Conservation (phyloP, 495 filamentous ascomycete species). For the Aspergillus nidulans region DNA sequence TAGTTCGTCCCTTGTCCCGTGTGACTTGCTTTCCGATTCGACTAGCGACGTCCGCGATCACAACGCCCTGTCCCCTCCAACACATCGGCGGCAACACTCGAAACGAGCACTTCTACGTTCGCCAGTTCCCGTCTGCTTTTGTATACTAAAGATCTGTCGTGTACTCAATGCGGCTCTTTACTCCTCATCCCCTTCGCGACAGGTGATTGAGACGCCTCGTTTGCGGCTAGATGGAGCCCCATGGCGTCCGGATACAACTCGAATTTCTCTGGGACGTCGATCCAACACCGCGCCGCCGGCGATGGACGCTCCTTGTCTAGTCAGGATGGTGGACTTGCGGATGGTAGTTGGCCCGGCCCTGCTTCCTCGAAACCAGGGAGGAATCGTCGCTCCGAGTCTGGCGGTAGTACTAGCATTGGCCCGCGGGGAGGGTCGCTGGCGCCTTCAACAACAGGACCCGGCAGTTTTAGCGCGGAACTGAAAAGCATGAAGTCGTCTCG, state of each 20-base stretch:
- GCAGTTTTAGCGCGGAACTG: slow-evolving; percentile 89
- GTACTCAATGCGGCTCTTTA: slow-evolving; percentile 36
- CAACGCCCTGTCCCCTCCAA: slow-evolving; percentile 10
- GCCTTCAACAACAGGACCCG: slow-evolving; percentile 65
- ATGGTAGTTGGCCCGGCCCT: slow-evolving; percentile 47
- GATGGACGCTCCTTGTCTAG: slow-evolving; percentile 51
- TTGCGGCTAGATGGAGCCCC: slow-evolving; percentile 43
- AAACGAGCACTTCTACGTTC: background rate
- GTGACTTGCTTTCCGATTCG: slow-evolving; percentile 1
- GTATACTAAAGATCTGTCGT: background rate
- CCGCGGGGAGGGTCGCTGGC: slow-evolving; percentile 59
- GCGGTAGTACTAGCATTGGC: slow-evolving; percentile 56
- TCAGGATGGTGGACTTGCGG: slow-evolving; percentile 50
- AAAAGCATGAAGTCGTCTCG: slow-evolving; percentile 68
- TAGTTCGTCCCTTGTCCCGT: slow-evolving; percentile 5
- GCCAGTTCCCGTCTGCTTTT: background rate
- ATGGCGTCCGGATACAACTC: slow-evolving; percentile 49
- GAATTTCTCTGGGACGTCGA: slow-evolving; percentile 61
- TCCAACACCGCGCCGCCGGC: slow-evolving; percentile 59
- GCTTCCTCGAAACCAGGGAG: slow-evolving; percentile 33
- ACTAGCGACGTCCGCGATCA: slow-evolving; percentile 4
- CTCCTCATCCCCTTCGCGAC: slow-evolving; percentile 25
- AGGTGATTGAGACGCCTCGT: slow-evolving; percentile 36
- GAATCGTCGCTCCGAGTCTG: slow-evolving; percentile 53
- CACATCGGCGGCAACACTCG: slow-evolving; percentile 5